Conservation (phyloP, 805 yeast species). For the Lipomyces japonicus region DNA sequence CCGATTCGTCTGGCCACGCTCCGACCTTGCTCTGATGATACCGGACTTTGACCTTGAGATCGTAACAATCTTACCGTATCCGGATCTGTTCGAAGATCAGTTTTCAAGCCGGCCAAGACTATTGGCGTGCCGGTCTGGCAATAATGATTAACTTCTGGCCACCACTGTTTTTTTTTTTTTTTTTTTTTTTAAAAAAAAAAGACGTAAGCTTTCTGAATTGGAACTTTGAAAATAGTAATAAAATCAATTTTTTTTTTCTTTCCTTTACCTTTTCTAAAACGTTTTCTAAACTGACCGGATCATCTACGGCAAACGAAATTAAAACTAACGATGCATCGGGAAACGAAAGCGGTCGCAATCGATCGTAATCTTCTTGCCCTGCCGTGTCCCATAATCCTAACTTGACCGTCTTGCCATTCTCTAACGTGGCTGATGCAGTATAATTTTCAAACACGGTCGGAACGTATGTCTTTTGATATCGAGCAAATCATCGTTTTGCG, state of each 20-base stretch:
- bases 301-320: conserved; percentile 70
- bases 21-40: conserved; percentile 37
- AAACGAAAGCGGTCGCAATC: conserved; percentile 73
- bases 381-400: conserved; percentile 87
- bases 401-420: conserved; percentile 53
- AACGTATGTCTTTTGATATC: conserved; percentile 47
- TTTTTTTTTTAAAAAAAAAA: not conserved
- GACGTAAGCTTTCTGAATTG: not conserved
- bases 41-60: conserved; percentile 32
- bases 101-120: conserved; percentile 75
- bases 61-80: conserved; percentile 28
- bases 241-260: not conserved
- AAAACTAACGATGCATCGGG: conserved; percentile 74
- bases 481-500: not conserved
- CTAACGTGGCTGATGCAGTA: conserved; percentile 51
- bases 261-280: conserved; percentile 49
- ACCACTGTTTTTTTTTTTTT: conserved; percentile 48
- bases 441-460: conserved; percentile 84
- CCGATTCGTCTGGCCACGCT: conserved; percentile 57
- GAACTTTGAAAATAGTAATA: not conserved
- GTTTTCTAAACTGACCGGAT: conserved; percentile 60
- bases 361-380: conserved; percentile 81
- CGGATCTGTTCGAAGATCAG: conserved; percentile 49
- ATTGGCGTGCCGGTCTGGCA: conserved; percentile 72
- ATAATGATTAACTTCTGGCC: conserved; percentile 77